Conservation (phyloP, 1,139 yeast species). For the Magnusiomyces suaveolens region DNA sequence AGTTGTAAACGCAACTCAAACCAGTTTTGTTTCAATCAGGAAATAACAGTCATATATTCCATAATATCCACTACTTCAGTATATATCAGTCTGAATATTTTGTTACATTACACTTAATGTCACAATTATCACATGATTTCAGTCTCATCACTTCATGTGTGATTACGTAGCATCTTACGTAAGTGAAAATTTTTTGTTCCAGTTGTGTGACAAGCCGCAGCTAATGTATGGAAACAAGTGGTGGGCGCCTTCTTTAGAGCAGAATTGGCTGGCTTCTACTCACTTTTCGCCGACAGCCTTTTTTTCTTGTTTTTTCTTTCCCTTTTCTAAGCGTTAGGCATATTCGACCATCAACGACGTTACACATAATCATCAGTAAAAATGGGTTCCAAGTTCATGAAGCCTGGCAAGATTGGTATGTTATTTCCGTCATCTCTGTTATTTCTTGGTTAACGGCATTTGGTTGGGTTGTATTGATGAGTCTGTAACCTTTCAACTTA, state of each 20-base stretch:
- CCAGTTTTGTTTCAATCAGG: background rate
- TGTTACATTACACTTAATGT: too few species aligned
- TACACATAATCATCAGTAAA: conserved; percentile 14
- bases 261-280: background rate
- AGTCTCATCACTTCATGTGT: too few species aligned
- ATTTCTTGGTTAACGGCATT: background rate
- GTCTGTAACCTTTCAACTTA: too few species aligned
- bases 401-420: conserved; percentile 99
- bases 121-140: too few species aligned
- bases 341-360: conserved; percentile 17
- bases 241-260: background rate
- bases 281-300: background rate
- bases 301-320: conserved; percentile 5
- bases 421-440: conserved; percentile 27
- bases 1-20: background rate
- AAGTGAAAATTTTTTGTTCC: background rate
- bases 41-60: background rate
- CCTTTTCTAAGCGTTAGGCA: conserved; percentile 13
- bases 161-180: conserved; percentile 1
- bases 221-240: background rate
- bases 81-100: background rate
- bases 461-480: too few species aligned
- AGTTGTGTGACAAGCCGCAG: background rate
- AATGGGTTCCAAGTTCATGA: conserved; percentile 74
- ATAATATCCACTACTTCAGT: background rate